Conservation (phyloP, 495 filamentous ascomycete genomes). For the Haplographium delicatum region DNA sequence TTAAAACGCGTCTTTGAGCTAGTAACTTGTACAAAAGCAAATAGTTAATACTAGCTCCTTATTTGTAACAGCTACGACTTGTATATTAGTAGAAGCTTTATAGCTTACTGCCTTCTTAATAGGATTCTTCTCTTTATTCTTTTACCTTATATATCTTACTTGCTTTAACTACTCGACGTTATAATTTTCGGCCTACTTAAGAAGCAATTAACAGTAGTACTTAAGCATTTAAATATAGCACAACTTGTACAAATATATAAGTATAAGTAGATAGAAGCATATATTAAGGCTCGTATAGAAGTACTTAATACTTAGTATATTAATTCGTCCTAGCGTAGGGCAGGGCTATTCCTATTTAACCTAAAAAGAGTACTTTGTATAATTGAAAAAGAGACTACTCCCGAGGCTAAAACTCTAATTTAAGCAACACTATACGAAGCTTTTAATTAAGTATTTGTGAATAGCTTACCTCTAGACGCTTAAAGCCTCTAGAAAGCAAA, state of each 20-base stretch:
- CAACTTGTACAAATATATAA: constrained; percentile 10
- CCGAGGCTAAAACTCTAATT: neutral
- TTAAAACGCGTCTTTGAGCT: constrained; percentile 14
- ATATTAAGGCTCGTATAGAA: neutral
- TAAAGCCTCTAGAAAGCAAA: too few relatives aligned
- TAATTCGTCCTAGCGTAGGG: too few relatives aligned
- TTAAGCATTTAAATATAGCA: constrained; percentile 1
- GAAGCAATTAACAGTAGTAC: constrained; percentile 5
- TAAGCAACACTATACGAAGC: neutral
- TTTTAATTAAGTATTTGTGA: constrained; percentile 12
- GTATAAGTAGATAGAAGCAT: constrained; percentile 1
- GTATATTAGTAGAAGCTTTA: too few relatives aligned
- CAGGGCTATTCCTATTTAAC: too few relatives aligned
- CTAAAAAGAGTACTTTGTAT: constrained; percentile 8
- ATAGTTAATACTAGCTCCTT: constrained; percentile 1
- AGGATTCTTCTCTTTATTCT: too few relatives aligned
- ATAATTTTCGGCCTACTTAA: constrained; percentile 2
- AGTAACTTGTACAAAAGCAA: constrained; percentile 20
- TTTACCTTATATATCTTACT: too few relatives aligned
- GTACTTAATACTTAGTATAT: too few relatives aligned
- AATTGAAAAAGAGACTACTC: neutral
- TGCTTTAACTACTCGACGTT: too few relatives aligned
- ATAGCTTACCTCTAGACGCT: neutral
- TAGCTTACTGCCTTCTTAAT: neutral
- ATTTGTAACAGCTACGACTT: too few relatives aligned